Evolutionary conservation across 164 flowering plant genomes (phyloP), one percentile per base, ranked within the genome.

Genomic region (Annona cherimola): DNA sequence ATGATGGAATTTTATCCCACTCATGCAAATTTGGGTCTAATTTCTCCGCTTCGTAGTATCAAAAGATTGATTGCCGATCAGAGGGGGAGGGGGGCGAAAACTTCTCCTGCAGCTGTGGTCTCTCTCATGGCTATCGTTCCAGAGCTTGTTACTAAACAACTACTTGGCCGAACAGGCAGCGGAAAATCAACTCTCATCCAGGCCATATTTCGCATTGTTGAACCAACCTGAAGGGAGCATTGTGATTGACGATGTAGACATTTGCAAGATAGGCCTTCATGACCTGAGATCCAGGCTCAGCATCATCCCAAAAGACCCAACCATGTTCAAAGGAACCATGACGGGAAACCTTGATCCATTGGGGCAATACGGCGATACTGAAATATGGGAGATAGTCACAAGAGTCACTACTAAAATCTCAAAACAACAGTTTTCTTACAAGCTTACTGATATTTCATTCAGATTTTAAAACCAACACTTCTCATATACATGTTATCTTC

Each of bases 301-400:
- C 81, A 94, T 92, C 81, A 94, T 94, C 9, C 98, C 98, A 6
- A 97, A 94, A 71, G 98, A 94, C 74, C 97, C 97, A 44, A 82
- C 94, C 26, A 74, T 94, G 90, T 94, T 94, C 72, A 93, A 92
- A 71, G 98, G 98, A 71, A 89, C 96, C 20, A 86, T 92, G 44
- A 83, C 97, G 83, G 90, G 86, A 73, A 94, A 92, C 80, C 92
- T 94, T 12, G 98, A 94, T 70, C 96, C 98, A 18, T 66, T 94
- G n/a, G 80, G 77, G 66, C 88, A 85, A 76, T 80, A 86, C 76
- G 73, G 86, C 3, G 98, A 94, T 72, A 44, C 1, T 6, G 81
- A 89, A 74, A 80, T 92, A 68, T 94, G 98, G 98, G 88, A 90
- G 97, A 96, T 87, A 84, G 74, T 35, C 50, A 71, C 39, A 61